Evolutionary conservation across 345 rosid genomes (phyloP), one percentile per base, ranked within the genome.

Genomic region (Hibiscus mutabilis): DNA sequence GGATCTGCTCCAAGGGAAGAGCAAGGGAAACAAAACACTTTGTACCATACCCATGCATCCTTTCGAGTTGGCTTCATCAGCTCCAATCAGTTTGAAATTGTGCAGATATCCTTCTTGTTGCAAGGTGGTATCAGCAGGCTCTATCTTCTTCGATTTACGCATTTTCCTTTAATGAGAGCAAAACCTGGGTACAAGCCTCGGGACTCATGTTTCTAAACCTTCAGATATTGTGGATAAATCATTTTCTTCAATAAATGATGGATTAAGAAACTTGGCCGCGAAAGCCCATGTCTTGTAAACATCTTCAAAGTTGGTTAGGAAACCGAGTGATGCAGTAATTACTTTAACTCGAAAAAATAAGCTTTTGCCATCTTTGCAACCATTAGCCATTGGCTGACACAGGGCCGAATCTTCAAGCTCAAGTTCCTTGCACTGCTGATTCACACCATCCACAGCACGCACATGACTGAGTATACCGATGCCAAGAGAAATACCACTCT

Each of bases 301-400:
- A 76, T 88, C 92, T 82, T 84, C 92, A 16, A 88, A 88, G 84
- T 88, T 88, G 59, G 88, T 84, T 53, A 88, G 82, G 73, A 88
- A 86, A 69, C 92, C 82, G 7, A 88, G 86, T 2, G 92, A 84
- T n/a, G 87, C 90, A 5, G 92, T 88, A 24, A 88, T 88, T 65
- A 88, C 90, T 79, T 86, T 86, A n/a, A 84, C 73, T 24, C 90
- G 73, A 73, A 79, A 84, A 40, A 86, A 83, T 10, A 66, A 77
- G 58, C 76, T 77, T 81, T 86, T 88, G 8, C 81, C 79, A 33
- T 80, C 86, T 29, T 63, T 79, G 21, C 61, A 61, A 53, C 77
- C 78, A 19, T 60, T 81, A 19, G 73, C 81, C 85, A 80, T 80
- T 44, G 92, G 89, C 83, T 80, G 85, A 80, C 85, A 84, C 69